These are phyloP conservation scores for Eucalyptus pauciflora DNA, from an alignment of 345 rosid genomes.

Conservation along the genomic window DNA sequence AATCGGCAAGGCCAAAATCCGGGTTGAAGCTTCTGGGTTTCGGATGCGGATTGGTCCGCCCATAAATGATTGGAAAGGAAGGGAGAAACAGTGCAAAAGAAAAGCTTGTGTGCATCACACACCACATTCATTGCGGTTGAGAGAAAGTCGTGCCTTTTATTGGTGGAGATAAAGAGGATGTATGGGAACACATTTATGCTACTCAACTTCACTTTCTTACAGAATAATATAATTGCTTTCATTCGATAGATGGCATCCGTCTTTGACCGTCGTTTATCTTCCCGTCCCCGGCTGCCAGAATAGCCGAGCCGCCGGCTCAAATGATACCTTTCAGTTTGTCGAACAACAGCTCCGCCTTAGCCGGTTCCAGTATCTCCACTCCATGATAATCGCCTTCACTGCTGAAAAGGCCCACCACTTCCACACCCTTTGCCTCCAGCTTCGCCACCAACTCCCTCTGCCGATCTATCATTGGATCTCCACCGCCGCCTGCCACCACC, in stretches of 20 bases:
- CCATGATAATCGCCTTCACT: not conserved
- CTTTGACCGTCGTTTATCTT: not conserved
- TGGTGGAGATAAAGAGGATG: not conserved
- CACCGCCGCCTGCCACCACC: not conserved
- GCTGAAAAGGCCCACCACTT: slow-evolving; percentile 9
- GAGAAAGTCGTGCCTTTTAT: not conserved
- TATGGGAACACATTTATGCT: not conserved
- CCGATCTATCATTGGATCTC: slow-evolving; percentile 15
- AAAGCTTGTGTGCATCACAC: not conserved
- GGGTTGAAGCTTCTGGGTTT: not conserved
- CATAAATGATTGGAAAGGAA: too few relatives aligned
- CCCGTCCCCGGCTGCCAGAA: not conserved
- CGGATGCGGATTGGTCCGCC: too few relatives aligned
- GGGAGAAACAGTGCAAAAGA: not conserved
- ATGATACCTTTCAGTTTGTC: not conserved
- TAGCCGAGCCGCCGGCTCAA: not conserved
- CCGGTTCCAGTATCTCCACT: not conserved
- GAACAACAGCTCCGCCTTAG: not conserved
- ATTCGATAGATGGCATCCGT: not conserved
- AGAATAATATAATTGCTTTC: not conserved
- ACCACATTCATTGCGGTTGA: not conserved
- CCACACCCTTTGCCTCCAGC: slow-evolving; percentile 9
- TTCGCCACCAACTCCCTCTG: slow-evolving; percentile 1
- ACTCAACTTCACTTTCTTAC: not conserved
- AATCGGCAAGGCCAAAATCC: not conserved